Conservation (phyloP, 2,329 filamentous ascomycete species). For the Colletotrichum simmondsii region DNA sequence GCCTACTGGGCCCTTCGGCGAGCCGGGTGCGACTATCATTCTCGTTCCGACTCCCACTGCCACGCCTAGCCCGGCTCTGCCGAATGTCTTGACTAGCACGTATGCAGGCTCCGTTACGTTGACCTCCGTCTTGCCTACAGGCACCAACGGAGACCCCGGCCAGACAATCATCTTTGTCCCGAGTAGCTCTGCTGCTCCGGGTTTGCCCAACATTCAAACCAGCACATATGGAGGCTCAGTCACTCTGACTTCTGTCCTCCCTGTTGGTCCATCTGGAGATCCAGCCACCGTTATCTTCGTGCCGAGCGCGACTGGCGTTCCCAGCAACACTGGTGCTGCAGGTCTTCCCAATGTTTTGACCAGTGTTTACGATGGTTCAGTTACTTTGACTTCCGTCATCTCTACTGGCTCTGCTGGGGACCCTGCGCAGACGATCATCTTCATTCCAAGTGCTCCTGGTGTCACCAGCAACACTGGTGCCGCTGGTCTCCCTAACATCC, state of each 20-base stretch:
- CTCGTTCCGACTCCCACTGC: not conserved
- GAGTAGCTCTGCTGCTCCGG: not conserved
- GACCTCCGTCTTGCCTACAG: not conserved
- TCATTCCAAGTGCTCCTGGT: not conserved
- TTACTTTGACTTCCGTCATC: not conserved
- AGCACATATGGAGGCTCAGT: slow-evolving; percentile 4
- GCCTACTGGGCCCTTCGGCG: not conserved
- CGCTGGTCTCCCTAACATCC: not conserved
- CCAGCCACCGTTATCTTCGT: slow-evolving; percentile 5
- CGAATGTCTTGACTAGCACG: slow-evolving; percentile 11
- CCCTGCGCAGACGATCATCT: not conserved
- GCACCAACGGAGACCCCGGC: not conserved
- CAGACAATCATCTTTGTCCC: slow-evolving; percentile 13
- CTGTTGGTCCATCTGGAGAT: not conserved
- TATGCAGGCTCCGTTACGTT: slow-evolving; percentile 20
- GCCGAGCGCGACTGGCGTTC: not conserved
- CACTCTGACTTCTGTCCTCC: not conserved
- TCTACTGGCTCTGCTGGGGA: not conserved
- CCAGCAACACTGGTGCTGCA: not conserved
- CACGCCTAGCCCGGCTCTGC: not conserved
- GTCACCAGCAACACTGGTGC: not conserved
- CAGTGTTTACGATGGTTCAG: slow-evolving; percentile 12
- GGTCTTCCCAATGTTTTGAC: not conserved
- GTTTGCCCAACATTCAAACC: not conserved
- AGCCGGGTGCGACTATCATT: slow-evolving; percentile 6